Evolutionary conservation across 371 early-diverging fungal species (phyloP).

Genomic region (Dichotomocladium elegans): DNA sequence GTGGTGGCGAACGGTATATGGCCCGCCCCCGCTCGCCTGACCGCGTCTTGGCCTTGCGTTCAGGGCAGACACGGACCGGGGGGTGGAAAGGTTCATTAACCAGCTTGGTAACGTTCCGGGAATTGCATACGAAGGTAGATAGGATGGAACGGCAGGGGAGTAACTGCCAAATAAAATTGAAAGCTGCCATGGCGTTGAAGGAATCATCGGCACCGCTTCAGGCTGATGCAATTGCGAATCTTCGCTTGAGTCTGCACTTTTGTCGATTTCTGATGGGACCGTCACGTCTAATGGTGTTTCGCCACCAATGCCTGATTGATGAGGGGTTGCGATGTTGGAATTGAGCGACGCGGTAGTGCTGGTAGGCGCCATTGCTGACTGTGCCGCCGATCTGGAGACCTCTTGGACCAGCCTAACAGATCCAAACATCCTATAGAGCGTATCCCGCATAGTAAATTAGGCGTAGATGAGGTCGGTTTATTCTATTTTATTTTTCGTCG

Average conservation of each 20-base stretch:
- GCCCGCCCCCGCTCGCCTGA: conserved; percentile 2
- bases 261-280: no score
- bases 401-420: conserved; percentile 48
- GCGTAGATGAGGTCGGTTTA: no score
- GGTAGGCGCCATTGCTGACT: conserved; percentile 4
- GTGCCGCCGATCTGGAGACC: conserved; percentile 33
- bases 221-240: no score
- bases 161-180: conserved; percentile 3
- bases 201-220: no score
- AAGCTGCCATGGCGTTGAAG: not conserved
- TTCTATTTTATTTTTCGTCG: no score
- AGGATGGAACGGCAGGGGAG: not conserved
- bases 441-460: conserved; percentile 16
- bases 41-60: conserved; percentile 2
- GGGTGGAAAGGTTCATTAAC: conserved; percentile 1
- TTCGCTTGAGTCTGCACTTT: no score
- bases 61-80: not conserved
- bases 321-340: not conserved
- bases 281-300: no score
- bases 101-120: conserved; percentile 5
- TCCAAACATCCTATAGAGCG: conserved; percentile 39
- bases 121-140: conserved; percentile 1
- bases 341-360: conserved; percentile 1
- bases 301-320: not conserved
- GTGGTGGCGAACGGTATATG: conserved; percentile 6